phyloP scores from a whole-genome alignment of 192 early-diverging fungal species.

The Thamnidium elegans region DNA sequence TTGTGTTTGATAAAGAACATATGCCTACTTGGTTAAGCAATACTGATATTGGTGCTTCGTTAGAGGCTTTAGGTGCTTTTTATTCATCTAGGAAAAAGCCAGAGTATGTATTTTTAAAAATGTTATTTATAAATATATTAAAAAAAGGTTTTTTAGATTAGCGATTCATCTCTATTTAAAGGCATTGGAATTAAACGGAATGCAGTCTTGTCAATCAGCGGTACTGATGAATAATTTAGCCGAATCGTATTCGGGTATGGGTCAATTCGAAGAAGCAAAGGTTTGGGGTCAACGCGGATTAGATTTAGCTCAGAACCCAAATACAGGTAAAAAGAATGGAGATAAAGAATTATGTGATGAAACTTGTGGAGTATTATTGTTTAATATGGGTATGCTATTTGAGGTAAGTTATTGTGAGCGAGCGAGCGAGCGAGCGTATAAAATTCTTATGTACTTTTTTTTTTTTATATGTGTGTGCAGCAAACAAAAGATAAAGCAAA shows the following conservation, averaged over 20 bases:
- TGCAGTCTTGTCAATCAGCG: constrained; percentile 46
- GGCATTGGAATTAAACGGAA: constrained; percentile 39
- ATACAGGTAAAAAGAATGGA: constrained; percentile 32
- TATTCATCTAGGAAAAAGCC: constrained; percentile 50
- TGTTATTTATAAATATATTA: background rate
- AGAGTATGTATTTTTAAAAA: constrained; percentile 25
- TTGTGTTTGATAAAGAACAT: constrained; percentile 44
- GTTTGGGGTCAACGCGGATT: constrained; percentile 54
- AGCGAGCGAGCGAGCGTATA: background rate
- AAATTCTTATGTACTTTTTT: constrained; percentile 1
- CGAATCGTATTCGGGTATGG: constrained; percentile 51
- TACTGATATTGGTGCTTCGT: constrained; percentile 50
- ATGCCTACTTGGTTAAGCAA: constrained; percentile 54
- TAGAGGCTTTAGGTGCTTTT: constrained; percentile 54
- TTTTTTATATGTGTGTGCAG: constrained; percentile 24
- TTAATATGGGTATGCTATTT: constrained; percentile 56
- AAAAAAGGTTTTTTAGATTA: constrained; percentile 29
- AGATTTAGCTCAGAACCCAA: constrained; percentile 42
- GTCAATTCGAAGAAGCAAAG: constrained; percentile 47
- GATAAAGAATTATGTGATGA: constrained; percentile 48
- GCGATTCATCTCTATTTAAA: constrained; percentile 56
- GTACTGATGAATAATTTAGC: constrained; percentile 59
- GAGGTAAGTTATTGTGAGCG: constrained; percentile 40
- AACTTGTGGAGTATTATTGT: constrained; percentile 50
- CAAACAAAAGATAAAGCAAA: constrained; percentile 39